Base-by-base conservation (phyloP, 2,329 filamentous ascomycete genomes). In the Aspergillus brunneoviolaceus region DNA sequence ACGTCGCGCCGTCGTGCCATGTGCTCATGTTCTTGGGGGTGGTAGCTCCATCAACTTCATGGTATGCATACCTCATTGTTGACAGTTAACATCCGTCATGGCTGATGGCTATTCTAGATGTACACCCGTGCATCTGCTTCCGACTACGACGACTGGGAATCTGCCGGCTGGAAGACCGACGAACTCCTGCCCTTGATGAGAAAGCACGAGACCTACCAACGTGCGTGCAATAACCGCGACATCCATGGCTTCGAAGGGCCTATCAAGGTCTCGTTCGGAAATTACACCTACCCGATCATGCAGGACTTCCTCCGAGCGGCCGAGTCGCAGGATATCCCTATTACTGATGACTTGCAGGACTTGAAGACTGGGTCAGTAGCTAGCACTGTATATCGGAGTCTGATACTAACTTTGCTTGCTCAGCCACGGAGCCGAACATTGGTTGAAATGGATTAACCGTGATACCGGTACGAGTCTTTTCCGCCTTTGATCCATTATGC, bases 401-500 rank as follows among this genome's bases (percentile, higher is more conserved):
- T 19, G 7, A 12, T 55, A 5, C 51, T 61, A 25, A 59, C 42
- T 45, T 14, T 27, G 16, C 4, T 12, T 45, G 45, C 31, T 35
- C 31, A 76, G 74, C 14, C 85, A 87, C 60, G 90, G 90, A 63
- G 90, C 89, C 50, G 89, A 92, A 76, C 89, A 92, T 65, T 93
- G 90, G 90, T 79, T 93, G 58, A 92, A 93, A 76, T 93, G 90
- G 90, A 92, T 93, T 76, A 92, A 93, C 70, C 84, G 80, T 51
- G 77, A 79, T 51, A 77, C 75, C 31, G 85, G 60, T 85, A 85
- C 45, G 25, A n/a, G 16, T 19, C 5, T 55, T 49, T 47, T 2
- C 33, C 39, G 1, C 3, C 16, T 25, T 14, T n/a, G 10, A 12
- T n/a, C 9, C 10, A 14, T 5, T 4, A 14, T 14, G 35, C 16